Evolutionary conservation across 768 basidiomycete genomes (phyloP), one percentile per base, ranked within the genome.

Genomic region (Crucibulum laeve): DNA sequence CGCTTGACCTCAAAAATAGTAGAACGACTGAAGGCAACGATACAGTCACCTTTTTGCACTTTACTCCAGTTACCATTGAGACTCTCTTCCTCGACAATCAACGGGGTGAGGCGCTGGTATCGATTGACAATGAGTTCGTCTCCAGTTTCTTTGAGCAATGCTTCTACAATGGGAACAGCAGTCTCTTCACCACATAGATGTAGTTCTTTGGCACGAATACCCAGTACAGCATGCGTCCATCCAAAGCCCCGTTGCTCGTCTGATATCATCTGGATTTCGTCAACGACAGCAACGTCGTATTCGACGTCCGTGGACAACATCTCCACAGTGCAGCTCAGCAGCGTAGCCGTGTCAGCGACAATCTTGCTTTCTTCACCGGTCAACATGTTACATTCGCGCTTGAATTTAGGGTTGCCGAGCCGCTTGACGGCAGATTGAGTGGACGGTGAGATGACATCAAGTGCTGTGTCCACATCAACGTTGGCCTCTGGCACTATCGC

Each of bases 111-210:
- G 4, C 96, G 87, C 46, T 92, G 62, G 61, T 98, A 97, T n/a
- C 77, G 76, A 48, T 86, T 76, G 24, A 99, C 65, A 37, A 83
- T 68, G 28, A 96, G 54, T 41, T 88, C 81, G 59, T 99, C 96
- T 4, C 91, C 92, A 0, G 88, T 84, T 32, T 82, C 73, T 33
- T 71, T 69, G n/a, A 90, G 67, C 43, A 98, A 62, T 5, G 68
- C 64, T 57, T 76, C 54, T 8, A 98, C 70, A n/a, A 98, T 62
- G 0, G 86, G 86, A 7, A 98, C 80, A 0, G 87, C 93, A 2
- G 87, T 85, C 53, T 91, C 92, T 60, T 99, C 96, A 3, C 96
- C 96, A 56, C 96, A 98, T 1, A 99, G 73, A 64, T 99, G 96
- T 1, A 99, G 55, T 57, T 97, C 94, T 21, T 73, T 69, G 2